Evolutionary conservation across 2,329 filamentous ascomycete species (phyloP), one percentile per base, ranked within the genome.

Genomic region (Penicillium oxalicum): DNA sequence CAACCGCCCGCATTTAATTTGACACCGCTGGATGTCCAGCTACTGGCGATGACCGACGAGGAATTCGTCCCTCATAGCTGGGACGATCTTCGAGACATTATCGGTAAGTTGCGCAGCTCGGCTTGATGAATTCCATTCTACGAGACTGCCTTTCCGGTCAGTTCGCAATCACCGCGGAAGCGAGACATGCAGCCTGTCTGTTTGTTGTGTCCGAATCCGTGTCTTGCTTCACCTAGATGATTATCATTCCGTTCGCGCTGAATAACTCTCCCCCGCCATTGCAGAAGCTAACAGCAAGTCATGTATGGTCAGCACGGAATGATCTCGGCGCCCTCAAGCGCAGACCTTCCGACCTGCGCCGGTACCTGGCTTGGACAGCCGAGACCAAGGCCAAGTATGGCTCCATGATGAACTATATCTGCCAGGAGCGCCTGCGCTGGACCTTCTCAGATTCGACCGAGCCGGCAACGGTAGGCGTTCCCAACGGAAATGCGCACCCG

Each of bases 331-430:
- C 75, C 32, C 69, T 84, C 9, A 81, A 78, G 60, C 77, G 81
- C 55, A 76, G 74, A 63, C 81, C 81, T 24, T 80, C 77, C 52
- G 76, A 81, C 55, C 69, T 83, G 12, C 72, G 73, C 61, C 75
- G 77, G 45, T 84, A 84, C 59, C 71, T 83, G n/a, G 70, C 72
- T 29, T 84, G 81, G 80, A 77, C 76, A 3, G 66, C 68, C 36
- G 66, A 75, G 33, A 78, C 74, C 36, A 82, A 81, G 57, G 61
- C 66, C n/a, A 60, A 72, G 35, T 81, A 81, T 61, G 79, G 79
- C 44, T 73, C 73, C 35, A 77, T 81, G 40, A 78, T 75, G 42
- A 72, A 76, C 48, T 84, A 77, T 61, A 74, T 84, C 34, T 75
- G 80, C 44, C 64, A 71, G 45, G 70, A 77, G 52, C 76, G 81